Evolutionary conservation across 257 asterid species (phyloP).

Genomic region (Forsythia viridissima): DNA sequence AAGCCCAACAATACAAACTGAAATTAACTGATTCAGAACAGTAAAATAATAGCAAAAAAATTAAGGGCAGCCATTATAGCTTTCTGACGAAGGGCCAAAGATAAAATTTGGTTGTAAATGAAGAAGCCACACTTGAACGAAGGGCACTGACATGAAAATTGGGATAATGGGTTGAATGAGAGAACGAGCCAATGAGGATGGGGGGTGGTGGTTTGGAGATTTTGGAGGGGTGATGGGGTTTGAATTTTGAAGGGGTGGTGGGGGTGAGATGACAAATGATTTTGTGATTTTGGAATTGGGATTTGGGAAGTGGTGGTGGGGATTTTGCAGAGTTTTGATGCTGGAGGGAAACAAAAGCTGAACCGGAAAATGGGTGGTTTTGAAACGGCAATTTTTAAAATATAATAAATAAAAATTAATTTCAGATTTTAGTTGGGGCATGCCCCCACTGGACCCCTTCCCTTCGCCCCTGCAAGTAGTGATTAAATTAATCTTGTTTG

Average conservation of each 20-base stretch:
- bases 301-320: background rate
- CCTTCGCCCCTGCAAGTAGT: background rate
- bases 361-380: background rate
- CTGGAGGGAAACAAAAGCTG: background rate
- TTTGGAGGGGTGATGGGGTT: background rate
- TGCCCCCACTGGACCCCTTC: background rate
- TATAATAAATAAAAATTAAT: too few relatives aligned
- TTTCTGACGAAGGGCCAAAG: background rate
- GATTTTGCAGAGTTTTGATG: background rate
- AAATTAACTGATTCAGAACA: background rate
- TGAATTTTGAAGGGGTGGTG: background rate
- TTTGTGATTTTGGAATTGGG: too few relatives aligned
- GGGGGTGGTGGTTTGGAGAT: background rate
- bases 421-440: background rate
- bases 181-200: background rate
- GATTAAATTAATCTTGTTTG: background rate
- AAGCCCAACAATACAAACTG: background rate
- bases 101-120: background rate
- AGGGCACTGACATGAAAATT: background rate
- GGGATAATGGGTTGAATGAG: background rate
- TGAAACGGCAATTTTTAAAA: background rate
- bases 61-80: background rate
- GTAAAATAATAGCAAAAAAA: background rate
- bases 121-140: background rate
- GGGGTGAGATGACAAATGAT: too few relatives aligned